Evolutionary conservation across 768 basidiomycete species (phyloP).

Genomic region (Hemileccinum impolitum): DNA sequence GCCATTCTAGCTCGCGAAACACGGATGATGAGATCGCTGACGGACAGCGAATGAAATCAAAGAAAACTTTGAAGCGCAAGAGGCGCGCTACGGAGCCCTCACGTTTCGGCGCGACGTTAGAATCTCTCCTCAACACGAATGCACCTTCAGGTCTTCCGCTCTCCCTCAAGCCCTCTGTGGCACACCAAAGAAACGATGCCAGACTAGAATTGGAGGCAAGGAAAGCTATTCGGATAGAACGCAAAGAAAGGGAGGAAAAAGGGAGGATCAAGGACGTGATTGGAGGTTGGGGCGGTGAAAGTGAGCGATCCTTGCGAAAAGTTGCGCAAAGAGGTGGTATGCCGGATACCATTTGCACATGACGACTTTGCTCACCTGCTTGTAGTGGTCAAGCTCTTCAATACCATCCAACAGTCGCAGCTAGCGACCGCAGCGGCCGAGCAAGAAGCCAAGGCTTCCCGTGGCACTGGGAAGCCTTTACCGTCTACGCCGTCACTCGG

Average conservation of each 20-base stretch:
- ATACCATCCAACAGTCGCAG: conserved; percentile 82
- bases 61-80: conserved; percentile 80
- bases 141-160: conserved; percentile 68
- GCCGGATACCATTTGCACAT: conserved; percentile 13
- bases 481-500: conserved; percentile 62
- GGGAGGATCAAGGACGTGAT: conserved; percentile 67
- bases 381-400: conserved; percentile 81
- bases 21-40: conserved; percentile 65
- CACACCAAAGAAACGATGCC: conserved; percentile 67
- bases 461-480: conserved; percentile 72
- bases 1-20: conserved; percentile 32
- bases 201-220: conserved; percentile 71
- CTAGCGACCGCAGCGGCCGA: conserved; percentile 47
- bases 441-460: conserved; percentile 55
- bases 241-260: conserved; percentile 70
- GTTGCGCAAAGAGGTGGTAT: conserved; percentile 83
- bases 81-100: conserved; percentile 72
- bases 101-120: conserved; percentile 72
- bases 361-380: background rate
- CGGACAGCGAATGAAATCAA: conserved; percentile 60
- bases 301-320: conserved; percentile 73
- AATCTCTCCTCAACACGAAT: conserved; percentile 67
- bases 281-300: conserved; percentile 87
- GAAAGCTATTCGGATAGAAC: conserved; percentile 67
- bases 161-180: conserved; percentile 74